Evolutionary conservation across 371 early-diverging fungal genomes (phyloP).

Genomic region (Funneliformis caledonium): DNA sequence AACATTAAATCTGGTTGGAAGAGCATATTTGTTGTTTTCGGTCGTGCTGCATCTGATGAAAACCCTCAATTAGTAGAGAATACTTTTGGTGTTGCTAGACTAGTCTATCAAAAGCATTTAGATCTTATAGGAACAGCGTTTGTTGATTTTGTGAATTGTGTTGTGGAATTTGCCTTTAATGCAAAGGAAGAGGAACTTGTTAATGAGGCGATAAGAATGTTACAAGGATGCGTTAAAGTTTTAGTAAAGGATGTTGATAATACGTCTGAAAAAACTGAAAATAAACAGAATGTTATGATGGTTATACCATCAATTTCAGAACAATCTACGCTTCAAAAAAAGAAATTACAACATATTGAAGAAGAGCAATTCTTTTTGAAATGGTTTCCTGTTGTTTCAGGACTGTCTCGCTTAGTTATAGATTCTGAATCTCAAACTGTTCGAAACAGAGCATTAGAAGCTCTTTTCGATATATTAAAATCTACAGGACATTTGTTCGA

Average conservation of each 20-base stretch:
- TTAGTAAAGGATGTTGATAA: conserved; percentile 48
- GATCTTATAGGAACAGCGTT: conserved; percentile 63
- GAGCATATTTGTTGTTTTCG: conserved; percentile 68
- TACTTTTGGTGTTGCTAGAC: conserved; percentile 58
- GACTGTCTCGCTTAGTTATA: conserved; percentile 82
- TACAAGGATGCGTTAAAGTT: conserved; percentile 59
- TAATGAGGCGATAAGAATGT: conserved; percentile 58
- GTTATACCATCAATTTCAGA: conserved; percentile 38
- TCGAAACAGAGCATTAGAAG: conserved; percentile 75
- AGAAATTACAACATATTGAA: conserved; percentile 44
- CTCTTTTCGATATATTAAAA: conserved; percentile 76
- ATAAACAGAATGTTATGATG: conserved; percentile 18
- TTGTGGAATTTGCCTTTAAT: conserved; percentile 70
- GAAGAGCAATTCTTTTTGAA: conserved; percentile 73
- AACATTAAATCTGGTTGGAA: conserved; percentile 76
- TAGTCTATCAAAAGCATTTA: conserved; percentile 61
- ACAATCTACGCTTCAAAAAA: conserved; percentile 17
- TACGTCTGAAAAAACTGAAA: conserved; percentile 36
- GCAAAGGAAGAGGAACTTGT: conserved; percentile 62
- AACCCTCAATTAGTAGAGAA: conserved; percentile 57
- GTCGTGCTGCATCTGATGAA: conserved; percentile 52
- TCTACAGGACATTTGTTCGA: conserved; percentile 68
- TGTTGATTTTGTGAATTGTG: conserved; percentile 67
- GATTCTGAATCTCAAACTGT: conserved; percentile 77
- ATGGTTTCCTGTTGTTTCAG: conserved; percentile 81